These are phyloP conservation scores for Aspergillus sp. DNA, from an alignment of 2,329 filamentous ascomycete genomes.

Conservation along the genomic window DNA sequence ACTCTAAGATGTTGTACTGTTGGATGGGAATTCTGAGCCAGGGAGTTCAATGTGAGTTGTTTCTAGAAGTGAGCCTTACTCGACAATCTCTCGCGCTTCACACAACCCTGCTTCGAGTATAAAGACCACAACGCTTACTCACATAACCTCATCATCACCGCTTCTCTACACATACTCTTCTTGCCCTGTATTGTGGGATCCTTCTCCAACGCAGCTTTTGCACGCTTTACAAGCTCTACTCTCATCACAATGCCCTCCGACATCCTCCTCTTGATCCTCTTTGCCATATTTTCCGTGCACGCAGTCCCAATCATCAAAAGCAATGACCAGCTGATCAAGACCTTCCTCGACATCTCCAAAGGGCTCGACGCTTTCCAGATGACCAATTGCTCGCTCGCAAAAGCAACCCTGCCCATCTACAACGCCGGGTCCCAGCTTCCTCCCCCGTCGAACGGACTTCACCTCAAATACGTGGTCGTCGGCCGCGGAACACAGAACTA, in stretches of 20 bases:
- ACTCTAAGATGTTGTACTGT: background rate
- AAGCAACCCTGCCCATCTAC: constrained; percentile 15
- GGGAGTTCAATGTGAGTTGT: background rate
- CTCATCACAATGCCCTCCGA: background rate
- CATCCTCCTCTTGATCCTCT: background rate
- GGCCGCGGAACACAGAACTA: constrained; percentile 53
- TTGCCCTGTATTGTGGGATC: no score
- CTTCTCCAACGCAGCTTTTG: background rate
- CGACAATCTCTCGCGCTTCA: background rate
- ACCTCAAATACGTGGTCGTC: constrained; percentile 44
- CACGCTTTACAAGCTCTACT: no score
- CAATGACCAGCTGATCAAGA: background rate
- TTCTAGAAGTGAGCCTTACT: background rate
- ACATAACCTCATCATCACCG: background rate
- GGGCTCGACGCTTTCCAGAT: constrained; percentile 1
- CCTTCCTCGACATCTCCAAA: background rate
- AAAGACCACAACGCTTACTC: background rate
- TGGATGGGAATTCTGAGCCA: background rate
- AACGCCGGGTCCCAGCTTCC: constrained; percentile 25
- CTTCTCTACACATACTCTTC: background rate
- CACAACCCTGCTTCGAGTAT: background rate
- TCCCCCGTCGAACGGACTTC: constrained; percentile 23
- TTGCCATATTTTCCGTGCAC: background rate
- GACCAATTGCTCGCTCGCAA: constrained; percentile 20
- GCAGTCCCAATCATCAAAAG: background rate